Base-by-base conservation (phyloP, 108 stramenopile species). In the Conticribra weissflogii region DNA sequence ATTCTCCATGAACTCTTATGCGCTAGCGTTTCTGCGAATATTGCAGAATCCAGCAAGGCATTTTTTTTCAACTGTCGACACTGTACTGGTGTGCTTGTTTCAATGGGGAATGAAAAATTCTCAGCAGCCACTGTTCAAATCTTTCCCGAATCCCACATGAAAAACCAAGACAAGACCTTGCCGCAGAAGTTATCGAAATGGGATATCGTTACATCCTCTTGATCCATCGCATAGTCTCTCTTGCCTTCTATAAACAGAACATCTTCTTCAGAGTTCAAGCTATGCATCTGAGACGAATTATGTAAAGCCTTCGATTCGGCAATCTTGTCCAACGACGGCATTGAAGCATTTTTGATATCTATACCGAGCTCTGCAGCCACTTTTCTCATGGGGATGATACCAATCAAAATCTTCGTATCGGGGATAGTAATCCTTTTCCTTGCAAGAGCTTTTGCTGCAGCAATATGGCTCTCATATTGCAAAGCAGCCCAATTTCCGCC, bases 111-210 rank as follows among this genome's bases (percentile, higher is more conserved):
- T 23, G 3, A n/a, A 44, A 44, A 18, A 19, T 8, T 5, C 4
- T 9, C 48, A 50, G 1, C 1, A 3, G 1, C 14, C 22, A 9
- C 7, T 2, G 1, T 30, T 9, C 2, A 50, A 16, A 21, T 1
- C 17, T 2, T 23, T 30, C 50, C 34, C 45, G 30, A 9, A 49
- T 54, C 62, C 72, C 72, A 74, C 53, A 57, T 59, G 49, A 74
- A 74, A 55, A 74, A 66, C 72, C 72, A 74, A 47, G 72, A 56
- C 49, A 74, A 41, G 27, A 74, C 48, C 34, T 66, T 74, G 16
- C 64, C 72, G 31, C 72, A 74, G 15, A 74, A 34, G 45, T 58
- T 59, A 44, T 74, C 72, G 8, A 74, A 53, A 7, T 46, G 21
- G 28, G 46, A 36, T 36, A 1, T 73, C 24, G 18, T 28, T 21